phyloP scores from a whole-genome alignment of 2,329 filamentous ascomycete genomes.

The Pezicula rhizophila region DNA sequence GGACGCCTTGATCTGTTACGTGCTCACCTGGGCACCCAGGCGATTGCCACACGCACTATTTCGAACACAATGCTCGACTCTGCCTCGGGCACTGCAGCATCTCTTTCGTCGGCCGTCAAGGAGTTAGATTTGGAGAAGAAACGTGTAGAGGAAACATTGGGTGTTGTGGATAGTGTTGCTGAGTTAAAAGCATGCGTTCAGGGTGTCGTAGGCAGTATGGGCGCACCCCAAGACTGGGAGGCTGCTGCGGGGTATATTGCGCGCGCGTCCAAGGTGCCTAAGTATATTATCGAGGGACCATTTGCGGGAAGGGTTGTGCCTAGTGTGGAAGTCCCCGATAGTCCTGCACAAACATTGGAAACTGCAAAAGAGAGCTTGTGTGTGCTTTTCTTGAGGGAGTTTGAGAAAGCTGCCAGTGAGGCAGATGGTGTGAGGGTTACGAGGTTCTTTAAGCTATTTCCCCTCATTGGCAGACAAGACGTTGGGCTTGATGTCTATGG shows the following conservation, averaged over 20 bases:
- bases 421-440: conserved; percentile 87
- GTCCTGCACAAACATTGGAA: conserved; percentile 80
- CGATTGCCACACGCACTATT: conserved; percentile 74
- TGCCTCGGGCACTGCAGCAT: conserved; percentile 77
- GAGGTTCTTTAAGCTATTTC: conserved; percentile 96
- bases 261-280: conserved; percentile 74
- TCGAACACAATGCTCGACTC: conserved; percentile 86
- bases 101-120: conserved; percentile 82
- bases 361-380: conserved; percentile 85
- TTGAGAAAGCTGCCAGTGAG: conserved; percentile 83
- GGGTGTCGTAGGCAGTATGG: conserved; percentile 93
- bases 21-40: conserved; percentile 81
- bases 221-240: conserved; percentile 97
- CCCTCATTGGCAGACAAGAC: conserved; percentile 81
- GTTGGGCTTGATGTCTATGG: conserved; percentile 93
- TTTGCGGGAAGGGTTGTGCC: conserved; percentile 93
- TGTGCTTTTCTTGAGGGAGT: conserved; percentile 85
- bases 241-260: conserved; percentile 86
- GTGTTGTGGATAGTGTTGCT: conserved; percentile 90
- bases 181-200: conserved; percentile 96
- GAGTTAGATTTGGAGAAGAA: conserved; percentile 86
- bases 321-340: conserved; percentile 89
- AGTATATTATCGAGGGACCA: conserved; percentile 70
- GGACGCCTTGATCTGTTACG: conserved; percentile 83
- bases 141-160: conserved; percentile 81